Evolutionary conservation across 2,329 filamentous ascomycete genomes (phyloP).

Genomic region (Aspergillus hiratsukae): DNA sequence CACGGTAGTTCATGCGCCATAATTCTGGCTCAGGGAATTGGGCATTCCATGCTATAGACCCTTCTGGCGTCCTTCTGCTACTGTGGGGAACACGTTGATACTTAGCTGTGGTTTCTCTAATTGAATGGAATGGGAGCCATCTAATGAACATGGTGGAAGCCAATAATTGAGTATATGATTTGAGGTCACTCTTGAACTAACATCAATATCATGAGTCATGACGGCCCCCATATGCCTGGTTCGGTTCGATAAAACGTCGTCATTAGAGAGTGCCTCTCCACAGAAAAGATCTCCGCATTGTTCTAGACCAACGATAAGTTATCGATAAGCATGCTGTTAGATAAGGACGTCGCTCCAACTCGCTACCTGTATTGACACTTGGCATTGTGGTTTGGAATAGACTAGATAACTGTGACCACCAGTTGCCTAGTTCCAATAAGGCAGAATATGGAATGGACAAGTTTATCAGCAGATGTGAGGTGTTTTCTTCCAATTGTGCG

Average conservation of each 20-base stretch:
- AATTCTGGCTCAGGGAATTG: too few species aligned
- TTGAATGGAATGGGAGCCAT: background rate
- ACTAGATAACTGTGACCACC: background rate
- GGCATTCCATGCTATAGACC: too few species aligned
- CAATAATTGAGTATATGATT: background rate
- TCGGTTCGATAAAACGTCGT: background rate
- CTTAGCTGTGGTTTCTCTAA: background rate
- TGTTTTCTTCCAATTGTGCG: background rate
- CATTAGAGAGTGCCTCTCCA: background rate
- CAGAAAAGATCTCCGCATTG: background rate
- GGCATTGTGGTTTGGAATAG: background rate
- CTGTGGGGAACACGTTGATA: background rate
- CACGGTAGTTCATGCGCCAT: too few species aligned
- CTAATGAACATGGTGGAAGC: background rate
- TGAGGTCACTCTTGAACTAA: background rate
- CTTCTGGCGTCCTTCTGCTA: too few species aligned
- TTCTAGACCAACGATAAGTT: background rate
- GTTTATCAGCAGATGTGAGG: background rate
- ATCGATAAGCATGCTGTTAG: background rate
- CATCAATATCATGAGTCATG: background rate
- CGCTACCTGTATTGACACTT: background rate
- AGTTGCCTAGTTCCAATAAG: background rate
- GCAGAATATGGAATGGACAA: background rate
- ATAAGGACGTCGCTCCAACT: background rate
- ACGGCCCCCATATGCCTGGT: too few species aligned